These are phyloP conservation scores for Kluyveromyces marxianus DNA, from an alignment of 1,139 yeast species.

Conservation along the genomic window DNA sequence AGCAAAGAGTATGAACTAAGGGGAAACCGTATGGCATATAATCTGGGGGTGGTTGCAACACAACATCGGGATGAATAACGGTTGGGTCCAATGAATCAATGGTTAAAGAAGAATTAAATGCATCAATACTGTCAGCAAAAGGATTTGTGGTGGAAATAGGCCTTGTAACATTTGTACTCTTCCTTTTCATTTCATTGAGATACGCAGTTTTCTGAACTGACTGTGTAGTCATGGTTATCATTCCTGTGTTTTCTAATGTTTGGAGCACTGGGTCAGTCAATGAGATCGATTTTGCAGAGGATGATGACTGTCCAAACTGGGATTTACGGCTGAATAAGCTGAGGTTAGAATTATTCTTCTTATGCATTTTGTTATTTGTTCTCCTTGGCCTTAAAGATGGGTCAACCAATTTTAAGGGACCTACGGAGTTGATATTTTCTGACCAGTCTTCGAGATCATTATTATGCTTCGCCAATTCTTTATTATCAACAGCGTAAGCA, in stretches of 20 bases:
- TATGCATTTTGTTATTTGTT: conserved; percentile 4
- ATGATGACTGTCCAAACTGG: conserved; percentile 6
- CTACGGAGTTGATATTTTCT: conserved; percentile 44
- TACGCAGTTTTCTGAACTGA: conserved; percentile 16
- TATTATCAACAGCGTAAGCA: conserved; percentile 53
- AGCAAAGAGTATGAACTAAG: conserved; percentile 70
- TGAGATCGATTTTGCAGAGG: neutral
- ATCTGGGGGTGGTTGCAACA: conserved; percentile 83
- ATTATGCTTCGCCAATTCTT: conserved; percentile 45
- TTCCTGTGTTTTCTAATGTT: conserved; percentile 9
- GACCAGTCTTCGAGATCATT: conserved; percentile 76
- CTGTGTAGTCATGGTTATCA: conserved; percentile 36
- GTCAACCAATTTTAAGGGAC: conserved; percentile 46
- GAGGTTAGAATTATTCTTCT: conserved; percentile 14
- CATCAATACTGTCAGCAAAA: conserved; percentile 7
- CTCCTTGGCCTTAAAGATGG: conserved; percentile 32
- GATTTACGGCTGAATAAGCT: conserved; percentile 25
- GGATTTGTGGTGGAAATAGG: conserved; percentile 1
- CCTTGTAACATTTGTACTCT: neutral
- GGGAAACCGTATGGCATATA: conserved; percentile 88
- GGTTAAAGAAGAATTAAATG: conserved; percentile 4
- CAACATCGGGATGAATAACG: conserved; percentile 62
- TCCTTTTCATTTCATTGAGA: conserved; percentile 1
- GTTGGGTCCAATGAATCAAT: conserved; percentile 57
- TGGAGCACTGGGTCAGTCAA: conserved; percentile 2